Evolutionary conservation across 1,139 yeast genomes (phyloP), one percentile per base, ranked within the genome.

Genomic region (Cylindricascospora bacillispora): DNA sequence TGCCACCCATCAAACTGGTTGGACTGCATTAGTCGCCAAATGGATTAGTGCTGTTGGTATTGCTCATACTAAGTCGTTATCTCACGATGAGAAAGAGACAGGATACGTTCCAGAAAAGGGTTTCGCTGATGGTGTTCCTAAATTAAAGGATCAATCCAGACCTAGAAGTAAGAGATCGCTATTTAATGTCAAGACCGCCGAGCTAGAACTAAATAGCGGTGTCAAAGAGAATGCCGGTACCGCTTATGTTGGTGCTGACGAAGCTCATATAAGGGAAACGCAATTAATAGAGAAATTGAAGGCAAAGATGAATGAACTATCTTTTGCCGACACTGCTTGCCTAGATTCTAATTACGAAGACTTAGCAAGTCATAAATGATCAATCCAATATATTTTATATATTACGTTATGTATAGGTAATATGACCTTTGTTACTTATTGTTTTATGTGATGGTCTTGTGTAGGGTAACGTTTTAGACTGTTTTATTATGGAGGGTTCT

Each of bases 1-100:
- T 17, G 85, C 95, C 2, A 75, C 85, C 30, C 95, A 85, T 60
- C 95, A 85, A 57, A 77, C 85, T 62, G 95, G 95, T n/a, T 85
- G 95, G 95, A 85, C 95, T 1, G 86, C 93, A 0, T 66, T 85
- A 30, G 89, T 83, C 35, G 93, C 94, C 30, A 80, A 86, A 56
- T 72, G 89, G 70, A 82, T 85, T 48, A 92, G 81, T 49, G 95
- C 85, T 54, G 79, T 79, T 29, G 94, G 29, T 22, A 15, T 27
- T 19, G 14, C 20, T 4, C 20, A 27, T 11, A 27, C 18, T 20
- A 22, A 27, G 21, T 9, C 13, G 20, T 22, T 27, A 20, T 17
- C 12, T 18, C 19, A 22, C 4, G 21, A 27, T 12, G n/a, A n/a
- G n/a, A n/a, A n/a, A n/a, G n/a, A n/a, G n/a, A n/a, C n/a, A n/a